Conservation (phyloP, 371 early-diverging fungal species). For the Zychaea mexicana region DNA sequence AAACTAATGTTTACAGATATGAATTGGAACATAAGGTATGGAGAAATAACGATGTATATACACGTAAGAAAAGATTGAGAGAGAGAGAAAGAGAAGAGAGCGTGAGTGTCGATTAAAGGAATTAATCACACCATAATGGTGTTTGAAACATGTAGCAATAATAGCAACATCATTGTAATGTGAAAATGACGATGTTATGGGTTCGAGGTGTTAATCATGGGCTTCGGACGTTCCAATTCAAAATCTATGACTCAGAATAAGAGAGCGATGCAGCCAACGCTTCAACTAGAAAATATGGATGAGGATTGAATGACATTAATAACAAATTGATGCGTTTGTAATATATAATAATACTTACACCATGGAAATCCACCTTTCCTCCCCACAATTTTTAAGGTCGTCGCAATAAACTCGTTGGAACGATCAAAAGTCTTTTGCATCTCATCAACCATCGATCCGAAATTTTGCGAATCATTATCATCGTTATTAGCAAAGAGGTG, state of each 20-base stretch:
- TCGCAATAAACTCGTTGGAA: constrained; percentile 39
- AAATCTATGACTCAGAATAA: background rate
- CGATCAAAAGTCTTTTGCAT: constrained; percentile 41
- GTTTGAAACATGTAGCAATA: too few relatives aligned
- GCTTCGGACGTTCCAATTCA: too few relatives aligned
- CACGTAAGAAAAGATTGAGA: too few relatives aligned
- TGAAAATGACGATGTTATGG: background rate
- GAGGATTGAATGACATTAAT: background rate
- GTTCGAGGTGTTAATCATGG: too few relatives aligned
- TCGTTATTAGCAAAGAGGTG: constrained; percentile 12
- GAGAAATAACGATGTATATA: too few relatives aligned
- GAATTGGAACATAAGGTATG: background rate
- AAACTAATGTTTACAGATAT: constrained; percentile 48
- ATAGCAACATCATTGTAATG: too few relatives aligned
- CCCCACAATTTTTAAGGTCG: constrained; percentile 37
- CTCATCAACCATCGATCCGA: constrained; percentile 6
- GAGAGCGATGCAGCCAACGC: constrained; percentile 13
- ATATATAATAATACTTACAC: constrained; percentile 33
- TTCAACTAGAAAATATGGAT: constrained; percentile 8
- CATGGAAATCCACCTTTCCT: constrained; percentile 43
- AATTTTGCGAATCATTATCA: background rate
- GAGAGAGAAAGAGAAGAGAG: too few relatives aligned
- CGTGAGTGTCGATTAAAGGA: too few relatives aligned
- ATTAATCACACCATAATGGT: too few relatives aligned
- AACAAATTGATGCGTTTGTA: background rate